Conservation (phyloP, 306 rosid species). For the Hippophae gyantsensis region DNA sequence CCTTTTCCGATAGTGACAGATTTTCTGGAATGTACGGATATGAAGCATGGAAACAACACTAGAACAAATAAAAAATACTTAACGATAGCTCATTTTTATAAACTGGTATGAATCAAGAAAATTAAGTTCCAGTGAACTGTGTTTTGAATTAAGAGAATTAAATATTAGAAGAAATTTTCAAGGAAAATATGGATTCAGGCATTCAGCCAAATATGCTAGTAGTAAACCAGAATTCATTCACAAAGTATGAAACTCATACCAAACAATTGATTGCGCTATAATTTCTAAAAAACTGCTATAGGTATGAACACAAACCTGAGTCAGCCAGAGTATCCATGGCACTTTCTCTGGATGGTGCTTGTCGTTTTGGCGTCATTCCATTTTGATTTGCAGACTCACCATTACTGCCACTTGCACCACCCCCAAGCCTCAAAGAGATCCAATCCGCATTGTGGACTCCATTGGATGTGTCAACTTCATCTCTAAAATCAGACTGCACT, state of each 20-base stretch:
- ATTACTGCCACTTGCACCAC: slow-evolving; percentile 47
- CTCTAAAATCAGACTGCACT: slow-evolving; percentile 61
- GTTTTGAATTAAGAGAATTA: not conserved
- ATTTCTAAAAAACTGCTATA: slow-evolving; percentile 9
- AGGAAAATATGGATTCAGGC: not conserved
- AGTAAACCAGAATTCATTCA: not conserved
- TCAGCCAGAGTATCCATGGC: slow-evolving; percentile 50
- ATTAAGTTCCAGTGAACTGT: not conserved
- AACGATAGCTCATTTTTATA: not conserved
- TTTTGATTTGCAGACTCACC: slow-evolving; percentile 38
- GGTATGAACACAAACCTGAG: slow-evolving; percentile 50
- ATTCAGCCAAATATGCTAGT: not conserved
- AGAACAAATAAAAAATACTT: not conserved
- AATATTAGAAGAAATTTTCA: not conserved
- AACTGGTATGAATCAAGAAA: too few relatives aligned
- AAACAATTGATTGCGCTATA: slow-evolving; percentile 3
- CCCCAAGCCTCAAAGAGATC: slow-evolving; percentile 93
- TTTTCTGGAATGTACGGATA: not conserved
- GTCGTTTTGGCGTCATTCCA: slow-evolving; percentile 48
- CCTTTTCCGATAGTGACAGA: not conserved
- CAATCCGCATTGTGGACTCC: slow-evolving; percentile 77
- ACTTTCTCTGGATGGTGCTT: slow-evolving; percentile 44
- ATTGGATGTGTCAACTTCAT: slow-evolving; percentile 60
- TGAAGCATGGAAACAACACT: not conserved
- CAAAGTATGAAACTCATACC: not conserved